These are phyloP conservation scores for Juncus effusus DNA, from an alignment of 176 grass and related monocot genomes.

Conservation along the genomic window DNA sequence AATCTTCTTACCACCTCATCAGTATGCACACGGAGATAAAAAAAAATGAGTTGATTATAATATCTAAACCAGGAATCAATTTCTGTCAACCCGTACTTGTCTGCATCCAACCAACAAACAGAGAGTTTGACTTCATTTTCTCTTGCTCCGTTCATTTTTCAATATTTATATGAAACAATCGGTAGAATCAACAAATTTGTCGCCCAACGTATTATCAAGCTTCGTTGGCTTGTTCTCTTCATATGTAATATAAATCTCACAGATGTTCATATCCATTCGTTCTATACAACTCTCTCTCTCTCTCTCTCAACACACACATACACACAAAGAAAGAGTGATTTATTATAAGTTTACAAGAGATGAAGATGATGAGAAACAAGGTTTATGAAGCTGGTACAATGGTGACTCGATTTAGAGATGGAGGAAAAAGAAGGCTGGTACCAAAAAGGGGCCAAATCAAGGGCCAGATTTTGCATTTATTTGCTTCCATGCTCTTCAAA, in stretches of 20 bases:
- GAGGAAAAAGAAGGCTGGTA: constrained; percentile 19
- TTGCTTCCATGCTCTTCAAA: constrained; percentile 25
- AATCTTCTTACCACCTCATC: too few relatives aligned
- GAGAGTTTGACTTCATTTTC: too few relatives aligned
- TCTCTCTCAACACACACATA: background rate
- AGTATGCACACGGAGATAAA: too few relatives aligned
- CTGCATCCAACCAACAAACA: too few relatives aligned
- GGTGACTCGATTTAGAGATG: background rate
- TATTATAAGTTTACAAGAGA: background rate
- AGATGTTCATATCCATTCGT: background rate
- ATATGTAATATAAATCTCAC: background rate
- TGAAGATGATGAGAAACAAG: constrained; percentile 6
- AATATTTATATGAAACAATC: constrained; percentile 11
- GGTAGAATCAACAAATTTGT: constrained; percentile 15
- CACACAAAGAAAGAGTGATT: background rate
- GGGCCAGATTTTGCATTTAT: constrained; percentile 32
- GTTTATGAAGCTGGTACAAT: constrained; percentile 13
- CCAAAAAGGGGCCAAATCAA: constrained; percentile 47
- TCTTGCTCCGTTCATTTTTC: too few relatives aligned
- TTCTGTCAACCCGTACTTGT: background rate
- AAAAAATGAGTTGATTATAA: too few relatives aligned
- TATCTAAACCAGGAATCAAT: too few relatives aligned
- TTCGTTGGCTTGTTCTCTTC: constrained; percentile 17
- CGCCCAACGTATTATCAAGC: constrained; percentile 15
- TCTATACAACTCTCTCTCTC: too few relatives aligned